Evolutionary conservation across 495 filamentous ascomycete genomes (phyloP), one percentile per base, ranked within the genome.

Genomic region (Lentithecium fluviatile): DNA sequence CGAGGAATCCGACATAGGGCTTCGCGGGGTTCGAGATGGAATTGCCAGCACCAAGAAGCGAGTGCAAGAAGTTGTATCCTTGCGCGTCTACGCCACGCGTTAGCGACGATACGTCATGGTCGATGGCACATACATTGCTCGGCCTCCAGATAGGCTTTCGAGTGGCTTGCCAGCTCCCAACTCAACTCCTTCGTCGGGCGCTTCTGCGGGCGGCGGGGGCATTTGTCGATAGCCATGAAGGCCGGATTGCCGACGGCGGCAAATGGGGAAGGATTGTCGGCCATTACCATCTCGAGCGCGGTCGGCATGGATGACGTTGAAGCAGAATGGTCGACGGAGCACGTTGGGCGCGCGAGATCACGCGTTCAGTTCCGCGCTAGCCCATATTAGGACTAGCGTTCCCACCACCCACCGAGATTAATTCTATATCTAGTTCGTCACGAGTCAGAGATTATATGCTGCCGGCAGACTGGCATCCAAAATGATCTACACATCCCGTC

Each of bases 61-160:
- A 82, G 7, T 80, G 74, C 42, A 95, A 81, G 20, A 95, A 81
- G 34, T 75, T 78, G 29, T 94, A 82, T 29, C 87, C 88, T 70
- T 83, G 82, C 0, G 74, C 76, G 69, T 90, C 89, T 93, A 60
- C 11, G 45, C 29, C 46, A 3, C 25, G 53, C 36, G 7, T 20
- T 52, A 37, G 21, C 19, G 57, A 38, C 25, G 2, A 34, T 29
- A 10, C 19, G 21, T 5, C 24, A 25, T 1, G 17, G 10, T 23
- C 13, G 20, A n/a, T 3, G 2, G 23, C 11, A 46, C 45, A n/a
- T 54, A 62, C 66, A 69, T 52, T 65, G 58, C 4, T 46, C 23
- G 24, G 20, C 58, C 20, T 69, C 66, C 20, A 69, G 52, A 29
- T 69, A 69, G 1, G 61, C 66, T 29, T 59, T 56, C 3, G 53